Percentiles rank a stretch among this genome's conserved stretches.
Conservation (phyloP, 257 asterid genomes). For the Fraxinus americana region DNA sequence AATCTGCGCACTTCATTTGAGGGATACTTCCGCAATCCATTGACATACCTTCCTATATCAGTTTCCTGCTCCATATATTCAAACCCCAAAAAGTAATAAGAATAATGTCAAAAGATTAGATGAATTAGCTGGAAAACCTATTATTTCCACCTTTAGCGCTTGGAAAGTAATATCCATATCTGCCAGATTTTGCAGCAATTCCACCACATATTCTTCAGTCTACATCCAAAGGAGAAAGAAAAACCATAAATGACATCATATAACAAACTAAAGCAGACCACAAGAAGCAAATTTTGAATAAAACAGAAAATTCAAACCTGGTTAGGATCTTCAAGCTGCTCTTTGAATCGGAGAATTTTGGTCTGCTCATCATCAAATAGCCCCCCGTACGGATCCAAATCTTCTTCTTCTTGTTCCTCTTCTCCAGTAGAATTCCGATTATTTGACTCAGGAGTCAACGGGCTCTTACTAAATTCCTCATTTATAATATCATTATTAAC, state of each 20-base stretch:
- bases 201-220: slow-evolving; percentile 79
- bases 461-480: slow-evolving; percentile 49
- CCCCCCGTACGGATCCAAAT: slow-evolving; percentile 56
- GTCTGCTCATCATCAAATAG: slow-evolving; percentile 75
- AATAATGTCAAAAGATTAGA: neutral
- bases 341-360: slow-evolving; percentile 63
- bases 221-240: slow-evolving; percentile 17
- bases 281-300: neutral
- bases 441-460: slow-evolving; percentile 71
- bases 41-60: slow-evolving; percentile 91
- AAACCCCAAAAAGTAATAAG: neutral
- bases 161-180: slow-evolving; percentile 91
- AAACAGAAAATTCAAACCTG: slow-evolving; percentile 46
- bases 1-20: slow-evolving; percentile 74
- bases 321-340: slow-evolving; percentile 73
- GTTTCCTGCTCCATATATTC: slow-evolving; percentile 56
- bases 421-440: slow-evolving; percentile 38
- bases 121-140: neutral
- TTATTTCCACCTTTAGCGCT: slow-evolving; percentile 71
- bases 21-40: slow-evolving; percentile 77
- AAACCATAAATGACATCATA: neutral
- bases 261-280: neutral
- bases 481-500: slow-evolving; percentile 23
- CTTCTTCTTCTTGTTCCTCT: slow-evolving; percentile 51
- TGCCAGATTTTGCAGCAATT: slow-evolving; percentile 68